Evolutionary conservation across 257 asterid genomes (phyloP).

Genomic region (Misopates orontium): DNA sequence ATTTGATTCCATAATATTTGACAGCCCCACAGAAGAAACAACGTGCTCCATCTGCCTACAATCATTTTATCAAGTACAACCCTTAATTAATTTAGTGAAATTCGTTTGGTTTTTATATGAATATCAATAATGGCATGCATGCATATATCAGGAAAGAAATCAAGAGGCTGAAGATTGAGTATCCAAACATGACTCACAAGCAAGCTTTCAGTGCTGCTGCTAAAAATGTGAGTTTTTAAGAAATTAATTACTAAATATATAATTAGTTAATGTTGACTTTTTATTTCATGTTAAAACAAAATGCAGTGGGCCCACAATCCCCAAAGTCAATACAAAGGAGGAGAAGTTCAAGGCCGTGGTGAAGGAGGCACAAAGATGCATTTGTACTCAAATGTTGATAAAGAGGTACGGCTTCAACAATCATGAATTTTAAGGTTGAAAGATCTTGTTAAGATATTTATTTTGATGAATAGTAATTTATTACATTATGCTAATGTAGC

Average conservation of each 20-base stretch:
- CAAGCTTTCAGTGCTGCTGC: conserved; percentile 89
- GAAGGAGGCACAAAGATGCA: conserved; percentile 36
- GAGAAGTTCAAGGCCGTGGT: conserved; percentile 32
- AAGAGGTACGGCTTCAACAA: conserved; percentile 37
- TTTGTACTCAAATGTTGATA: conserved; percentile 18
- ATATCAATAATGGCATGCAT: no score
- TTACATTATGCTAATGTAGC: no score
- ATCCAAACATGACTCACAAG: conserved; percentile 78
- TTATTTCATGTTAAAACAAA: conserved; percentile 9
- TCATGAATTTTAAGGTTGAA: not conserved
- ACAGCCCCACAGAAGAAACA: conserved; percentile 80
- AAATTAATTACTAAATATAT: not conserved
- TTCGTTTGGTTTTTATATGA: no score
- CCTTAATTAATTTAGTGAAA: not conserved
- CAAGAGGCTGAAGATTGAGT: conserved; percentile 61
- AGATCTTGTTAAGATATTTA: no score
- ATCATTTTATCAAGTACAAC: conserved; percentile 72
- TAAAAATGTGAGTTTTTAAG: conserved; percentile 59
- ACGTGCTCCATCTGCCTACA: conserved; percentile 80
- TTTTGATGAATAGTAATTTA: no score
- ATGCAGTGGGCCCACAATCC: conserved; percentile 80
- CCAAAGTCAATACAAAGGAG: conserved; percentile 39
- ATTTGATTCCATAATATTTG: not conserved
- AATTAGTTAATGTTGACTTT: not conserved
- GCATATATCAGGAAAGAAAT: conserved; percentile 58